Evolutionary conservation across 2,329 filamentous ascomycete genomes (phyloP).

Genomic region (Fusarium domesticum): DNA sequence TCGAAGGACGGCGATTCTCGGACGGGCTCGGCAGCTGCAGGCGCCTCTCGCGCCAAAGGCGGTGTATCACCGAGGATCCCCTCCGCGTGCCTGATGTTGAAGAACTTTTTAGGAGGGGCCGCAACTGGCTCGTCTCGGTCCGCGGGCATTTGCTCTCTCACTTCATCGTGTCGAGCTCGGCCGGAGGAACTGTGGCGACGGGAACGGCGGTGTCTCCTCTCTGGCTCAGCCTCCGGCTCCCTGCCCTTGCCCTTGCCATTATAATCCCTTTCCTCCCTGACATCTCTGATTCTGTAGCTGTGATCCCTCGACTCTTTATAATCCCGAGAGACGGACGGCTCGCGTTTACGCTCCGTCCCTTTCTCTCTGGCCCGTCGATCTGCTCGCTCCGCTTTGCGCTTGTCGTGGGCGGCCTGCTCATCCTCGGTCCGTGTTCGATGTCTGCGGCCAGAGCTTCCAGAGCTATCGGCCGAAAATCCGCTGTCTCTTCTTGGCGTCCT

Average conservation of each 20-base stretch:
- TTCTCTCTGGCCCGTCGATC: constrained; percentile 27
- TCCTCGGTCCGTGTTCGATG: constrained; percentile 41
- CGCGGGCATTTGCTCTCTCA: constrained; percentile 28
- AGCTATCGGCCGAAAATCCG: constrained; percentile 43
- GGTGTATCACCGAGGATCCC: constrained; percentile 31
- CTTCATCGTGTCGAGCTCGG: constrained; percentile 31
- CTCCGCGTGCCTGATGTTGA: constrained; percentile 40
- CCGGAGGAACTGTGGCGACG: constrained; percentile 42
- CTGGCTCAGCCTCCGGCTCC: constrained; percentile 21
- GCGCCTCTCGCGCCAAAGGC: constrained; percentile 23
- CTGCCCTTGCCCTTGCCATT: constrained; percentile 35
- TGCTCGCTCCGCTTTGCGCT: constrained; percentile 45
- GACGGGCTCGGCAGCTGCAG: constrained; percentile 14
- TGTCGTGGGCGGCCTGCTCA: constrained; percentile 50
- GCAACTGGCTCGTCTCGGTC: constrained; percentile 22
- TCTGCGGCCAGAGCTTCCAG: constrained; percentile 33
- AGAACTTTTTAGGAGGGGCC: constrained; percentile 41
- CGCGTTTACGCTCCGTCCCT: constrained; percentile 23
- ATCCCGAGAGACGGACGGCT: constrained; percentile 12
- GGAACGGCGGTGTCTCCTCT: constrained; percentile 38
- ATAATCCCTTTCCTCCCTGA: constrained; percentile 20
- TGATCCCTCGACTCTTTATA: constrained; percentile 4
- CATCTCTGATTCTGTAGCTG: constrained; percentile 1
- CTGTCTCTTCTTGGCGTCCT: constrained; percentile 47
- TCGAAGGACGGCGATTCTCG: constrained; percentile 27